phyloP scores from a whole-genome alignment of 345 rosid genomes.

The Eucalyptus caleyi region DNA sequence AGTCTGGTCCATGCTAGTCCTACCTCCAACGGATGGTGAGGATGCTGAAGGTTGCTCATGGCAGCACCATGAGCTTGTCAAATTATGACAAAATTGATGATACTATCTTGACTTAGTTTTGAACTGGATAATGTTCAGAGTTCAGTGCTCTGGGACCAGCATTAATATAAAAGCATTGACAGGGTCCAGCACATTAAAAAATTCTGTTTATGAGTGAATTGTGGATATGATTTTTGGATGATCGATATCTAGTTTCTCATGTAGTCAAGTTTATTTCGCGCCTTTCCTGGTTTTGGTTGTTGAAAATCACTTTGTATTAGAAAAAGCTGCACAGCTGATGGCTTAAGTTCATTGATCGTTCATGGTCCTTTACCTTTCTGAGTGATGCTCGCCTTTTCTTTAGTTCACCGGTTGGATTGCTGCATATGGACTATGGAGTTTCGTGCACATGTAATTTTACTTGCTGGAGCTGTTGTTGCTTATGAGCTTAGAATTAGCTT shows the following conservation, averaged over 20 bases:
- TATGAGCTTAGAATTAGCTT: neutral
- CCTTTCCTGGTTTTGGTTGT: neutral
- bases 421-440: neutral
- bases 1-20: slow-evolving; percentile 2
- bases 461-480: neutral
- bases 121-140: neutral
- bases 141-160: neutral
- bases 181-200: neutral
- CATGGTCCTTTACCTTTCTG: neutral
- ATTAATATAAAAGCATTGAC: neutral
- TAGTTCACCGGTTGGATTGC: neutral
- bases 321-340: neutral
- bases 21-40: slow-evolving; percentile 95
- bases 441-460: neutral
- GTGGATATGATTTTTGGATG: neutral
- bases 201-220: neutral
- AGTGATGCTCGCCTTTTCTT: neutral
- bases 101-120: neutral
- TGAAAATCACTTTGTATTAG: neutral
- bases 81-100: neutral
- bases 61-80: neutral
- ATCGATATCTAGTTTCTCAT: neutral
- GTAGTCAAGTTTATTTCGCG: neutral
- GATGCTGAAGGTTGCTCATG: neutral
- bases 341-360: neutral